These are phyloP conservation scores for Stephania japonica DNA, from an alignment of 164 flowering plant genomes.

Conservation along the genomic window DNA sequence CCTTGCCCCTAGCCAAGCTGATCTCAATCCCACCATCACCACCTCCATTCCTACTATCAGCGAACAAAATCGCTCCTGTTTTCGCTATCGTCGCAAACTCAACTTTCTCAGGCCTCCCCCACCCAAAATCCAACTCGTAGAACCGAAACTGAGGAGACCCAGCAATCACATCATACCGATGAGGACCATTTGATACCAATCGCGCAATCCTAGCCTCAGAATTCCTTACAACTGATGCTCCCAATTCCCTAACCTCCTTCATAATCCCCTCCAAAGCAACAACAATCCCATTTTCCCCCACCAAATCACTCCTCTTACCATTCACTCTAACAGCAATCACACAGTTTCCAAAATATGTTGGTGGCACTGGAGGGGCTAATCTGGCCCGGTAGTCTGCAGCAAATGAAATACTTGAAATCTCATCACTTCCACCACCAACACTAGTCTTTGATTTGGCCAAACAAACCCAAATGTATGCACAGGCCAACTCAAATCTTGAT, in stretches of 20 bases:
- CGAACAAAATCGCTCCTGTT: slow-evolving; percentile 17
- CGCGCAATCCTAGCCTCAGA: background rate
- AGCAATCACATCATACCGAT: background rate
- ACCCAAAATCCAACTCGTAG: slow-evolving; percentile 40
- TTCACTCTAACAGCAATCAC: background rate
- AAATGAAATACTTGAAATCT: slow-evolving; percentile 15
- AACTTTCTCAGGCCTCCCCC: slow-evolving; percentile 35
- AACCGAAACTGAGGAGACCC: slow-evolving; percentile 32
- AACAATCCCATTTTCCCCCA: slow-evolving; percentile 26
- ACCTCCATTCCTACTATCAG: slow-evolving; percentile 13
- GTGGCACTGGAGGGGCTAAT: slow-evolving; percentile 21
- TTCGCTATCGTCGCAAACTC: slow-evolving; percentile 20
- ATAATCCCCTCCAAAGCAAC: slow-evolving; percentile 21
- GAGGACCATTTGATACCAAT: background rate
- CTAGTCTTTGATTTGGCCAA: slow-evolving; percentile 10
- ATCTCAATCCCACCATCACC: slow-evolving; percentile 32
- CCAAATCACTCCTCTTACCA: slow-evolving; percentile 7
- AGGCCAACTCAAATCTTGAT: slow-evolving; percentile 25
- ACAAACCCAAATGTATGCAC: slow-evolving; percentile 35
- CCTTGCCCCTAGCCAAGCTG: slow-evolving; percentile 16
- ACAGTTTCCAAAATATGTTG: slow-evolving; percentile 45
- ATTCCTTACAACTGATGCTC: slow-evolving; percentile 8
- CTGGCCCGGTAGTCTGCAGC: slow-evolving; percentile 29
- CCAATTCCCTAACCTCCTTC: slow-evolving; percentile 9
- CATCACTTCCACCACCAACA: background rate